phyloP scores from a whole-genome alignment of 495 filamentous ascomycete genomes.

The Penicillium waksmanii region DNA sequence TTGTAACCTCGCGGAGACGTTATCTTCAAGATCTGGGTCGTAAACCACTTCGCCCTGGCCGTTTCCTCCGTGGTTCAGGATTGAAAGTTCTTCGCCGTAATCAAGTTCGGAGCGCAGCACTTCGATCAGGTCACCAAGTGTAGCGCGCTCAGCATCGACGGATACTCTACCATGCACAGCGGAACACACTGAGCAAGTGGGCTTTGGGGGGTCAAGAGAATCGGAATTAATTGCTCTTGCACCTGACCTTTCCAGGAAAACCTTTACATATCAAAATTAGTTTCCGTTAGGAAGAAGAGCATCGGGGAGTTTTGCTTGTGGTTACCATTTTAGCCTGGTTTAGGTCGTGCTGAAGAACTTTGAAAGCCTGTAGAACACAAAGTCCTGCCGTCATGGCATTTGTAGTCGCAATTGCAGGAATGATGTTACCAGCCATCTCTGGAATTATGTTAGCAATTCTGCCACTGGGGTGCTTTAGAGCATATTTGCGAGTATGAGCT shows the following conservation, averaged over 20 bases:
- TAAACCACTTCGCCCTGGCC: constrained; percentile 71
- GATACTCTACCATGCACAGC: constrained; percentile 65
- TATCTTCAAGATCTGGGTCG: constrained; percentile 86
- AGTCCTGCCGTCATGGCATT: constrained; percentile 95
- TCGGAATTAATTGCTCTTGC: constrained; percentile 75
- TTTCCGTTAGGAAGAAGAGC: not conserved
- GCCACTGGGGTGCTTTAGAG: not conserved
- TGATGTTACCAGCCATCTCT: constrained; percentile 99
- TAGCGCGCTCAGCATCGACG: constrained; percentile 74
- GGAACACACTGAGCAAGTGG: constrained; percentile 80
- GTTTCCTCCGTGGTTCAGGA: constrained; percentile 53
- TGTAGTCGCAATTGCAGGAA: constrained; percentile 96
- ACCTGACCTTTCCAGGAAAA: constrained; percentile 78
- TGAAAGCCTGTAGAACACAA: constrained; percentile 92
- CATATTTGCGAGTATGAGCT: constrained; percentile 17
- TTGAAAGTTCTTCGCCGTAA: constrained; percentile 81
- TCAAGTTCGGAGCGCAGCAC: constrained; percentile 70
- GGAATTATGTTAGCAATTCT: constrained; percentile 10
- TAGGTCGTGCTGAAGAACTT: constrained; percentile 78
- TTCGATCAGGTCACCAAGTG: constrained; percentile 80
- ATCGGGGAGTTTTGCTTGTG: not conserved
- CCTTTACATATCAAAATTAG: constrained; percentile 38
- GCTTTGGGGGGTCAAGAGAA: constrained; percentile 74
- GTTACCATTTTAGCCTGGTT: constrained; percentile 60
- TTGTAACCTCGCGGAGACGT: constrained; percentile 79